Base-by-base conservation (phyloP, 2,329 filamentous ascomycete genomes). In the Thermothelomyces thermophilus region DNA sequence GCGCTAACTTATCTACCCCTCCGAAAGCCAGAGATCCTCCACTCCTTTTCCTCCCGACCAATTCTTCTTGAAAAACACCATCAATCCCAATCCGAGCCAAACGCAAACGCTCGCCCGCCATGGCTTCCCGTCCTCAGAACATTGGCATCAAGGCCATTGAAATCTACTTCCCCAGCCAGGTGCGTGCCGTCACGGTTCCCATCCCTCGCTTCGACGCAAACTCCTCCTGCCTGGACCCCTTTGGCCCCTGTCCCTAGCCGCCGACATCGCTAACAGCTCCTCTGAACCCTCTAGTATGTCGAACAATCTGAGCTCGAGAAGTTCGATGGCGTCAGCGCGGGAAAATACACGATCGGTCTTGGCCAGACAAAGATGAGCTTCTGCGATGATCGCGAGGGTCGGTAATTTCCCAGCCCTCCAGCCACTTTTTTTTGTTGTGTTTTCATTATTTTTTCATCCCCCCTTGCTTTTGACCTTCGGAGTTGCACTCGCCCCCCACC, bases 131-230 rank as follows among this genome's bases (percentile, higher is more conserved):
- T 72, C 86, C 87, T 58, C 82, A 90, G 71, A 91, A 91, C 73
- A 84, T 93, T 70, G 87, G 87, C 79, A 90, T 93, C 68, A 91
- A 93, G 76, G 87, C 86, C 84, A 87, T 93, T 70, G 87, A 93
- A 69, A 81, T 93, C 66, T 93, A 93, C 71, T 87, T 89, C 66
- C 87, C 87, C 58, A 86, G 78, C 69, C 87, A 91, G 82, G 87
- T 91, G 72, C 58, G 82, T 72, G 41, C 33, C 13, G 16, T n/a
- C 33, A 6, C 16, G 33, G 33, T 14, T 35, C 13, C n/a, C n/a
- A n/a, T n/a, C n/a, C 13, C 33, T 16, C 13, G 13, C 33, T 35
- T 53, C 41, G 50, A 22, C 43, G 50, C 48, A 42, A 24, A 17
- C 40, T n/a, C n/a, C n/a, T n/a, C n/a, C n/a, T n/a, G n/a, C n/a